Evolutionary conservation across 805 yeast species (phyloP).

Genomic region (Metschnikowia baotianmanensis): DNA sequence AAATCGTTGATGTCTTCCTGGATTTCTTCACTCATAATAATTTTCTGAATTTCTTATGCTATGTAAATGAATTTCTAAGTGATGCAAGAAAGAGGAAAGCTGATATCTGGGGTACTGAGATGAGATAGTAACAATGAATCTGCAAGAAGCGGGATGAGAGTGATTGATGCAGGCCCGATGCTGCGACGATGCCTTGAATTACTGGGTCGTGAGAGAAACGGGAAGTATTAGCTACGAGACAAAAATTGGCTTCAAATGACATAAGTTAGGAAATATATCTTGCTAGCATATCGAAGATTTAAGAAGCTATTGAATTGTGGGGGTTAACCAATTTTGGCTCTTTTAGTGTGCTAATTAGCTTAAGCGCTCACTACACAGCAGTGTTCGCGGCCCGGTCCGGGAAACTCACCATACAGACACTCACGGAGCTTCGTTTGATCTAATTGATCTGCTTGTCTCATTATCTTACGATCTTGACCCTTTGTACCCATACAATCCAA

Average conservation of each 20-base stretch:
- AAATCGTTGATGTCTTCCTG: conserved; percentile 3
- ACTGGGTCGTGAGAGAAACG: not conserved
- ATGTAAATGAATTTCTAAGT: too few species aligned
- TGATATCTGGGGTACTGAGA: too few species aligned
- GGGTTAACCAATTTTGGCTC: not conserved
- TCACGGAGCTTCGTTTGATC: too few species aligned
- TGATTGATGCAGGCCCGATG: conserved; percentile 9
- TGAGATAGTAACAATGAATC: not conserved
- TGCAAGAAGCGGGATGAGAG: conserved; percentile 5
- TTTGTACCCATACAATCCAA: not conserved
- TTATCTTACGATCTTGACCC: too few species aligned
- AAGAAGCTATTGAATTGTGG: too few species aligned
- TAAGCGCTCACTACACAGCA: too few species aligned
- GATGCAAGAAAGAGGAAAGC: too few species aligned
- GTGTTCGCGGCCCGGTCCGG: not conserved
- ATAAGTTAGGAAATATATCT: not conserved
- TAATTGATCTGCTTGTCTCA: too few species aligned
- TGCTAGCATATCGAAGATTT: too few species aligned
- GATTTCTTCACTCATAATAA: not conserved
- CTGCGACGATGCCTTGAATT: not conserved
- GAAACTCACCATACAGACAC: too few species aligned
- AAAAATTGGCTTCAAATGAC: not conserved
- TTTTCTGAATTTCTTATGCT: too few species aligned
- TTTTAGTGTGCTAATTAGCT: too few species aligned
- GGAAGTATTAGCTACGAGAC: not conserved